Percentiles rank a stretch among this genome's conserved stretches.
These are phyloP conservation scores for Akebia trifoliata DNA, from an alignment of 164 flowering plant genomes.

Conservation along the genomic window DNA sequence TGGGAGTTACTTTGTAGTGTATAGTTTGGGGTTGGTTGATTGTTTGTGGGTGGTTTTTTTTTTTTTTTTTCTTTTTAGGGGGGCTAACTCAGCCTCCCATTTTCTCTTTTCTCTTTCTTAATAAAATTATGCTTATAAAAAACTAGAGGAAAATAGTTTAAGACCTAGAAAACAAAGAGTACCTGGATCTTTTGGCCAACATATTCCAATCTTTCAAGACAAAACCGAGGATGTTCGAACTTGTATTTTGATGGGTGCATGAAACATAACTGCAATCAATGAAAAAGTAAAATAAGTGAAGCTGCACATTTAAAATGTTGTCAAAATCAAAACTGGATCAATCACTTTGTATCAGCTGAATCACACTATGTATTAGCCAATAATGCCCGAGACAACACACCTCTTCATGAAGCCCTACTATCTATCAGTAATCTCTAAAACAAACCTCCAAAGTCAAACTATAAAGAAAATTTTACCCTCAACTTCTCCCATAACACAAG, in stretches of 20 bases:
- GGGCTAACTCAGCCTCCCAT: too few species aligned
- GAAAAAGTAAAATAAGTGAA: background rate
- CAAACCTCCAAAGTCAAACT: too few species aligned
- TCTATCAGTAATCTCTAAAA: too few species aligned
- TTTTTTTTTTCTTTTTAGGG: too few species aligned
- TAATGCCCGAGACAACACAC: background rate
- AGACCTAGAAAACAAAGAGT: slow-evolving; percentile 5
- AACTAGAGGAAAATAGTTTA: background rate
- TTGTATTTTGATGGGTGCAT: slow-evolving; percentile 92
- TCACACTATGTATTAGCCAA: background rate
- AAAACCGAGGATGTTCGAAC: slow-evolving; percentile 94
- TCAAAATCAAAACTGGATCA: background rate
- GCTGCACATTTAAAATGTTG: too few species aligned
- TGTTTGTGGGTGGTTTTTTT: too few species aligned
- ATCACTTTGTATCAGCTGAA: background rate
- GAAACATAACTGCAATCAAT: slow-evolving; percentile 62
- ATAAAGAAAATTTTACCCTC: too few species aligned
- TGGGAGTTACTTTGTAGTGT: too few species aligned
- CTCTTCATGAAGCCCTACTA: background rate
- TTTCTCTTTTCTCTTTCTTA: too few species aligned
- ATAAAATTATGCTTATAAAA: background rate
- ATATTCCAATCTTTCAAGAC: slow-evolving; percentile 84
- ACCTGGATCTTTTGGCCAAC: slow-evolving; percentile 99
- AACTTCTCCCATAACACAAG: too few species aligned
- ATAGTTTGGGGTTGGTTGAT: too few species aligned